Evolutionary conservation across 106 monocot genomes (phyloP).

Genomic region (Dendrobium officinale): DNA sequence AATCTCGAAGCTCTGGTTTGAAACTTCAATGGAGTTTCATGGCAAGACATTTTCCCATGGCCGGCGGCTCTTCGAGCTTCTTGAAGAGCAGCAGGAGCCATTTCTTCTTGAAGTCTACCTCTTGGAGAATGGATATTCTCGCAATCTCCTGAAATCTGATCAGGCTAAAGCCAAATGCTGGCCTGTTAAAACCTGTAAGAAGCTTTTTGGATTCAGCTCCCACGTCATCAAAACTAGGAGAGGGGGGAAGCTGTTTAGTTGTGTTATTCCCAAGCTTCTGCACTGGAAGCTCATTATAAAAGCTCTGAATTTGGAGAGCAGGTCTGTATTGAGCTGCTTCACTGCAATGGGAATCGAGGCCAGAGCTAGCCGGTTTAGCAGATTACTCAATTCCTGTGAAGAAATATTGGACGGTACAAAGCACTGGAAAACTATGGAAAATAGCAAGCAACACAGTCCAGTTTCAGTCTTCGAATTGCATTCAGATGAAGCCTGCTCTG

Average conservation of each 20-base stretch:
- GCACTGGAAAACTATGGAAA: neutral
- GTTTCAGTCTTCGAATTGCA: constrained; percentile 4
- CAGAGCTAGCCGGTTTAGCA: neutral
- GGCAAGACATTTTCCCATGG: neutral
- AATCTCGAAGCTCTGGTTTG: neutral
- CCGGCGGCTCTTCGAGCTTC: constrained; percentile 1
- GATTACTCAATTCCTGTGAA: neutral
- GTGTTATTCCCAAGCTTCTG: neutral
- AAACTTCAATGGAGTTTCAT: neutral
- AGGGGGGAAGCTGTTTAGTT: neutral
- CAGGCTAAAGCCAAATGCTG: neutral
- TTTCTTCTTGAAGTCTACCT: neutral
- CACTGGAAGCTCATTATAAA: neutral
- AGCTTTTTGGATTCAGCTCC: neutral
- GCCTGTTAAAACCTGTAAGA: neutral
- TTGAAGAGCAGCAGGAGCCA: constrained; percentile 2
- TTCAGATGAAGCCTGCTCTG: neutral
- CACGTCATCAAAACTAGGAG: neutral
- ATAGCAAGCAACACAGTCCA: neutral
- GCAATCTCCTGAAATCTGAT: neutral
- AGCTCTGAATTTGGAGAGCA: neutral
- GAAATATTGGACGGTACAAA: neutral
- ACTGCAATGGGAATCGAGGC: neutral
- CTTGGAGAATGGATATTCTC: neutral
- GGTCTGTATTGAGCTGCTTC: neutral